phyloP scores from a whole-genome alignment of 192 early-diverging fungal species.

The Backusella circina region DNA sequence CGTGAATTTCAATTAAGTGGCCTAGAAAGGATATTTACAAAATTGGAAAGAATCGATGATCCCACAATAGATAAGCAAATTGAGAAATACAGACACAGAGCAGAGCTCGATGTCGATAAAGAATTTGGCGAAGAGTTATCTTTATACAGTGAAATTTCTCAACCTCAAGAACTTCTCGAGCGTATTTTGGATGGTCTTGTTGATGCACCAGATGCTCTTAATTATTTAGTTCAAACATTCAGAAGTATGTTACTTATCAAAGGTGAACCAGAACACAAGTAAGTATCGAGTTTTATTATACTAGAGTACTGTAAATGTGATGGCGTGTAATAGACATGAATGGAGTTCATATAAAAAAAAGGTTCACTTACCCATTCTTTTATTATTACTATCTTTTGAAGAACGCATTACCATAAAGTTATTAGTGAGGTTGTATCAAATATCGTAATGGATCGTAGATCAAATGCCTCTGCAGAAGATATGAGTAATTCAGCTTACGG shows the following conservation, averaged over 20 bases:
- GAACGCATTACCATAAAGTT: constrained; percentile 70
- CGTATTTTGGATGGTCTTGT: constrained; percentile 58
- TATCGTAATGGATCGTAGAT: constrained; percentile 69
- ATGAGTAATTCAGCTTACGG: constrained; percentile 57
- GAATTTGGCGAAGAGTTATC: constrained; percentile 50
- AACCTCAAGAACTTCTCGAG: constrained; percentile 68
- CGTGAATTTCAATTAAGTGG: constrained; percentile 71
- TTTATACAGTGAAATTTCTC: constrained; percentile 61
- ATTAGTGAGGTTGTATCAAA: constrained; percentile 70
- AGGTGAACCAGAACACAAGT: constrained; percentile 63
- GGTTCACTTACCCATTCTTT: not conserved
- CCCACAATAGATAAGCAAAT: constrained; percentile 28
- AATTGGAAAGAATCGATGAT: constrained; percentile 48
- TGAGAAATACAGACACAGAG: constrained; percentile 13
- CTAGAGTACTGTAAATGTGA: no score
- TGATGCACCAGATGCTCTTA: constrained; percentile 54
- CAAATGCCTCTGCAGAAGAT: constrained; percentile 37
- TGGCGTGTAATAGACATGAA: not conserved
- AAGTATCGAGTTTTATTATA: constrained; percentile 32
- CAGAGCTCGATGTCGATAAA: constrained; percentile 28
- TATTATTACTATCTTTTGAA: constrained; percentile 7
- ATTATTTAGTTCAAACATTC: constrained; percentile 64
- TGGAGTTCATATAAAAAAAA: not conserved
- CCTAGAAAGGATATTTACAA: constrained; percentile 54
- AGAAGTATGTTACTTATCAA: constrained; percentile 71